Evolutionary conservation across 305 asterid genomes (phyloP).

Genomic region (Andrographis paniculata): DNA sequence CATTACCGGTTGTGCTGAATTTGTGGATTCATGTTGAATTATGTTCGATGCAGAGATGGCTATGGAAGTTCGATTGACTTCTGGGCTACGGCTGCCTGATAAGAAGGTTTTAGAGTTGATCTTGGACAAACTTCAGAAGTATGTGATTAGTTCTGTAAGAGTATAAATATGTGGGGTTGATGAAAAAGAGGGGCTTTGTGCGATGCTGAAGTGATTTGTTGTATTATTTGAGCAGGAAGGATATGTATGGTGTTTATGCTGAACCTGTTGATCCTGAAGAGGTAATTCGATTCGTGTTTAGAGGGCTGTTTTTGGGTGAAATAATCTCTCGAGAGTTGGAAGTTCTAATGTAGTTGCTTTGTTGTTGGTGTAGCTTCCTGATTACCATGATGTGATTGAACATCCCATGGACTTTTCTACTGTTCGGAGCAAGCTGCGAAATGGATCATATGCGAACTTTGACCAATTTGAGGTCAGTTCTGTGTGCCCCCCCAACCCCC

Average conservation of each 20-base stretch:
- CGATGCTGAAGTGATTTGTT: conserved; percentile 21
- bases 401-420: conserved; percentile 98
- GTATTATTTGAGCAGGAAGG: conserved; percentile 68
- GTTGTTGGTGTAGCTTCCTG: conserved; percentile 72
- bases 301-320: not conserved
- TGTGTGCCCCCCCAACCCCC: too few relatives aligned
- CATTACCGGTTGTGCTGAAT: too few relatives aligned
- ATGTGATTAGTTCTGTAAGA: conserved; percentile 25
- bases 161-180: conserved; percentile 11
- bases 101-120: conserved; percentile 74
- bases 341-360: conserved; percentile 18
- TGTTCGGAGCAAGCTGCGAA: conserved; percentile 74
- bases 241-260: conserved; percentile 87
- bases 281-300: conserved; percentile 33
- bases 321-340: conserved; percentile 5
- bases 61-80: conserved; percentile 4
- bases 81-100: conserved; percentile 57
- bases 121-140: conserved; percentile 96
- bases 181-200: too few relatives aligned
- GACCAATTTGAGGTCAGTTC: conserved; percentile 79
- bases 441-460: conserved; percentile 62
- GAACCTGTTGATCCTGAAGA: conserved; percentile 99
- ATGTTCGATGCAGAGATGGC: not conserved
- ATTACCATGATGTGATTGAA: conserved; percentile 82
- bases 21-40: too few relatives aligned